Evolutionary conservation across 257 asterid species (phyloP).

Genomic region (Galeopsis tetrahit): DNA sequence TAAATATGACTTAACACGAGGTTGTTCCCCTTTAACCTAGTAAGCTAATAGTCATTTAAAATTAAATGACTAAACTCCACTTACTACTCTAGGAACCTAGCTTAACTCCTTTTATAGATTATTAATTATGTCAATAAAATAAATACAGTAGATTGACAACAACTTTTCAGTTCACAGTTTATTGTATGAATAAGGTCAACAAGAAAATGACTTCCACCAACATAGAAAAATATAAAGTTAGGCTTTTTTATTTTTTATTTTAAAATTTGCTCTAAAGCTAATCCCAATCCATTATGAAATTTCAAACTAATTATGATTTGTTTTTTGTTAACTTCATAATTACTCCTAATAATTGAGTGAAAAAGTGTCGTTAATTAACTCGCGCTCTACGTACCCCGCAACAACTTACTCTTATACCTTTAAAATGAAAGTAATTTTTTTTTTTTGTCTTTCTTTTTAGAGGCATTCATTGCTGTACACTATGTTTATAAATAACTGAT

Average conservation of each 20-base stretch:
- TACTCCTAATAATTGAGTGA: slow-evolving; percentile 26
- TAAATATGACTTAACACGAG: no score
- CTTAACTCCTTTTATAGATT: neutral
- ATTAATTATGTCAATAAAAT: no score
- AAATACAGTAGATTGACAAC: slow-evolving; percentile 37
- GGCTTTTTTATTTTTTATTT: slow-evolving; percentile 22
- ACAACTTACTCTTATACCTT: neutral
- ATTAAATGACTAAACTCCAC: neutral
- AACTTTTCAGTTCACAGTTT: slow-evolving; percentile 35
- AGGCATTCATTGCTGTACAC: no score
- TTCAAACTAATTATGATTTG: slow-evolving; percentile 38
- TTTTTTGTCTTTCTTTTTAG: no score
- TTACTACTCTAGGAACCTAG: neutral
- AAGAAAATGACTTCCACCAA: slow-evolving; percentile 51
- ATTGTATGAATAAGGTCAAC: slow-evolving; percentile 48
- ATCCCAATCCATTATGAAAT: slow-evolving; percentile 34
- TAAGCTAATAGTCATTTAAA: neutral
- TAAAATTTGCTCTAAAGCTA: slow-evolving; percentile 37
- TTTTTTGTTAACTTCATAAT: slow-evolving; percentile 30
- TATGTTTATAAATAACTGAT: no score
- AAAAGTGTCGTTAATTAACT: neutral
- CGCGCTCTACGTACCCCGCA: no score
- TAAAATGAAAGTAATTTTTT: neutral
- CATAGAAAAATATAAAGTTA: slow-evolving; percentile 38
- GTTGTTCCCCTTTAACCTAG: neutral